phyloP scores from a whole-genome alignment of 2,329 filamentous ascomycete genomes.

The Pseudogymnoascus sp. region DNA sequence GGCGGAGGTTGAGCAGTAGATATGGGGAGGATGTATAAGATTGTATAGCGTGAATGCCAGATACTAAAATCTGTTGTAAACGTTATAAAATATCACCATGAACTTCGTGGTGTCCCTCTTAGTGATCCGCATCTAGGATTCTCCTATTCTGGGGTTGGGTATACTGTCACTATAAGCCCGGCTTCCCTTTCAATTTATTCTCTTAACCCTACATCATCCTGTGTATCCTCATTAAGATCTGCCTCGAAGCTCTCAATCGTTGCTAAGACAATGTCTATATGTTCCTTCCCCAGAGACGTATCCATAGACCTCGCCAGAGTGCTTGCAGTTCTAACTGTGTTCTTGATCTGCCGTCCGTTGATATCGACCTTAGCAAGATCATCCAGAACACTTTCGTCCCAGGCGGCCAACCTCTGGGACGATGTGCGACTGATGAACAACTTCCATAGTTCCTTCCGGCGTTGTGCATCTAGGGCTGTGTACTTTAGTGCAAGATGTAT shows the following conservation, averaged over 20 bases:
- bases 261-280: constrained; percentile 9
- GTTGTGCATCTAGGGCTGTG: too few species aligned
- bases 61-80: neutral
- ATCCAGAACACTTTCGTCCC: too few species aligned
- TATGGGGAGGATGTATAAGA: neutral
- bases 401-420: too few species aligned
- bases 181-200: neutral
- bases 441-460: too few species aligned
- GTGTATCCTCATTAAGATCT: constrained; percentile 10
- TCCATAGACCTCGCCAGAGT: too few species aligned
- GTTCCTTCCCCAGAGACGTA: neutral
- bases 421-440: too few species aligned
- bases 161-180: neutral
- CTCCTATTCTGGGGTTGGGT: neutral
- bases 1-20: neutral
- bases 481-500: too few species aligned
- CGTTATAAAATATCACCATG: neutral
- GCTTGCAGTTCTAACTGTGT: too few species aligned
- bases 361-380: too few species aligned
- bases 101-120: neutral
- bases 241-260: constrained; percentile 10
- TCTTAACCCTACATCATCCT: constrained; percentile 6
- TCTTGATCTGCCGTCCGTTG: too few species aligned
- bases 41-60: neutral
- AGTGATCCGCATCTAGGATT: neutral